These are phyloP conservation scores for Zalerion maritima DNA, from an alignment of 495 filamentous ascomycete species.

Conservation along the genomic window DNA sequence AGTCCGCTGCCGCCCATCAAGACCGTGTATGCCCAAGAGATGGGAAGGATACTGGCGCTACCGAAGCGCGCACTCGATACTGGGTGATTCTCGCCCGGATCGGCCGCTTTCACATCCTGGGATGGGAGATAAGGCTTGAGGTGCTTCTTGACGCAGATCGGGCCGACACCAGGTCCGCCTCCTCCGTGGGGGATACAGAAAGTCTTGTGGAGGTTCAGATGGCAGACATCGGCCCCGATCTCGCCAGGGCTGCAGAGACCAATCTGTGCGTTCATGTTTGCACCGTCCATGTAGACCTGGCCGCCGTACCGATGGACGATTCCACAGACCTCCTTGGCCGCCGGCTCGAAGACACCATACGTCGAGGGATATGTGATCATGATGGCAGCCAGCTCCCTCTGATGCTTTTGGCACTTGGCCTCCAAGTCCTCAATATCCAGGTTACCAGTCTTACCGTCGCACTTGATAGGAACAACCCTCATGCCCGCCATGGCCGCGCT, in stretches of 20 bases:
- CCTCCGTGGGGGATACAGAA: slow-evolving; percentile 99
- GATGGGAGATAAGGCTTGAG: slow-evolving; percentile 62
- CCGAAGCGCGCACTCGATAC: slow-evolving; percentile 84
- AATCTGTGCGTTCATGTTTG: slow-evolving; percentile 98
- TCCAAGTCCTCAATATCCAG: slow-evolving; percentile 77
- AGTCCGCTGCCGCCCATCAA: slow-evolving; percentile 90
- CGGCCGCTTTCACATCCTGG: slow-evolving; percentile 37
- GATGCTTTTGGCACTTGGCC: slow-evolving; percentile 76
- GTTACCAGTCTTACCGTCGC: slow-evolving; percentile 76
- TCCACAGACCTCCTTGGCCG: slow-evolving; percentile 72
- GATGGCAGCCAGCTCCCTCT: slow-evolving; percentile 76
- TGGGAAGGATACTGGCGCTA: slow-evolving; percentile 85
- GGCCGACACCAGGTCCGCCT: slow-evolving; percentile 88
- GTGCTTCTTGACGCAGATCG: slow-evolving; percentile 82
- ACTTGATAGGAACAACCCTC: slow-evolving; percentile 90
- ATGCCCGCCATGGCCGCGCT: slow-evolving; percentile 96
- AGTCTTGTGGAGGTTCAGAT: slow-evolving; percentile 96
- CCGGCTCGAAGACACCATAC: slow-evolving; percentile 89
- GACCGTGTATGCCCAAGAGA: slow-evolving; percentile 95
- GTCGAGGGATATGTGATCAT: slow-evolving; percentile 99
- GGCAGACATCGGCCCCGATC: slow-evolving; percentile 95
- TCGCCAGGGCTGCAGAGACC: slow-evolving; percentile 93
- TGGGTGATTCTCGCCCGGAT: slow-evolving; percentile 51
- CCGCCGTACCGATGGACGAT: slow-evolving; percentile 82
- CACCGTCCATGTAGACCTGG: slow-evolving; percentile 98